Conservation (phyloP, 2,329 filamentous ascomycete species). For the Penicillium brasilianum region DNA sequence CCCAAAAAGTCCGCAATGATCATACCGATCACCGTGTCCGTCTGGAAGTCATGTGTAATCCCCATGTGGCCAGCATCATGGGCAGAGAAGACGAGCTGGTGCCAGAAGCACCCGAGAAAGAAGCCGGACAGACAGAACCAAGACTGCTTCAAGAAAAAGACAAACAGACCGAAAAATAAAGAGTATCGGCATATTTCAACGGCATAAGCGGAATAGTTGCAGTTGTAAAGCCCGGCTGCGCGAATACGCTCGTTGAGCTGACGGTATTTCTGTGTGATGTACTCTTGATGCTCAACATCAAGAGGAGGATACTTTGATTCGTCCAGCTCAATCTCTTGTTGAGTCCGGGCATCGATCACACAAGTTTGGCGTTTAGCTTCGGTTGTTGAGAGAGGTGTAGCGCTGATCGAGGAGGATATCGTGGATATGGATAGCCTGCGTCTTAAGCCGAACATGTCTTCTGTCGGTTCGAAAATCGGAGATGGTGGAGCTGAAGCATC, state of each 20-base stretch:
- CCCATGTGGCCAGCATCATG: conserved; percentile 98
- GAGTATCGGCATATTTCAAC: conserved; percentile 75
- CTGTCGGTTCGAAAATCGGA: conserved; percentile 62
- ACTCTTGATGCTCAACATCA: conserved; percentile 72
- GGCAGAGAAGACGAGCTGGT: conserved; percentile 89
- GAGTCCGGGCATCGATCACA: conserved; percentile 74
- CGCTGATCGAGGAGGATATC: conserved; percentile 34
- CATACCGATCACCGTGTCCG: conserved; percentile 85
- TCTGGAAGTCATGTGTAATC: conserved; percentile 86
- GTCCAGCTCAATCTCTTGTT: conserved; percentile 76
- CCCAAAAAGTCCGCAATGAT: conserved; percentile 88
- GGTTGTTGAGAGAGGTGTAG: conserved; percentile 34
- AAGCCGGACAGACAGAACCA: conserved; percentile 74
- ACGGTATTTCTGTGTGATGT: conserved; percentile 81
- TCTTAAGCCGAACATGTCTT: conserved; percentile 31
- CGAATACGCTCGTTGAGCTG: conserved; percentile 72
- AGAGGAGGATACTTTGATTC: conserved; percentile 79
- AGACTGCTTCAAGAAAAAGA: conserved; percentile 63
- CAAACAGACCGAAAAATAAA: conserved; percentile 66
- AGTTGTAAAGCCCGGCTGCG: conserved; percentile 78
- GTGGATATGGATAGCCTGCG: conserved; percentile 30
- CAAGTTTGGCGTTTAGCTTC: conserved; percentile 47
- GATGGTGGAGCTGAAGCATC: conserved; percentile 62
- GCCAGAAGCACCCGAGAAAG: conserved; percentile 85
- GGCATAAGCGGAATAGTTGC: conserved; percentile 80